Evolutionary conservation across 108 stramenopile species (phyloP).

Genomic region (Skeletonema grethae): DNA sequence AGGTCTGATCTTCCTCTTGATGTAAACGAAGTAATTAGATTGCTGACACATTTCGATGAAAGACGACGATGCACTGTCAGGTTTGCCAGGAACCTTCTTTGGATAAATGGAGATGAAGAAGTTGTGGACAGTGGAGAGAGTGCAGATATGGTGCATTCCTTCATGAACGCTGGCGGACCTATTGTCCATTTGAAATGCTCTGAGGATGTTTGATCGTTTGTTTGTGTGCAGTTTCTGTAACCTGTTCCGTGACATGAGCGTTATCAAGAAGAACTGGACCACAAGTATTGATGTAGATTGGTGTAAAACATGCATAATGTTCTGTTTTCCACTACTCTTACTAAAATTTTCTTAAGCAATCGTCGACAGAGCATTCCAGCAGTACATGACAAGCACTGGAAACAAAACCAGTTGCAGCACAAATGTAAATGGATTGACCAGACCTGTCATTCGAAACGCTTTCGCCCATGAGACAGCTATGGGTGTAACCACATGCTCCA

Average conservation of each 20-base stretch:
- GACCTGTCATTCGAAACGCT: constrained; percentile 21
- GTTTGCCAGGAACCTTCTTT: constrained; percentile 16
- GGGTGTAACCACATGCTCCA: constrained; percentile 40
- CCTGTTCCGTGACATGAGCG: too few species aligned
- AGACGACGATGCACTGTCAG: constrained; percentile 35
- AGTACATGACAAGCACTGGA: constrained; percentile 23
- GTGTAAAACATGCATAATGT: too few species aligned
- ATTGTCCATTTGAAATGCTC: constrained; percentile 25
- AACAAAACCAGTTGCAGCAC: constrained; percentile 39
- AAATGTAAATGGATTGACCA: constrained; percentile 47
- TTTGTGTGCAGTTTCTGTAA: too few species aligned
- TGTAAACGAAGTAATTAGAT: constrained; percentile 23
- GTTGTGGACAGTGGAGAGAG: background rate
- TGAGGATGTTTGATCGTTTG: background rate
- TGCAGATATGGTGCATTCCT: background rate
- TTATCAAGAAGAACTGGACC: background rate
- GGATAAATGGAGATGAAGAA: constrained; percentile 6
- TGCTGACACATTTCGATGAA: constrained; percentile 29
- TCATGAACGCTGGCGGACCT: constrained; percentile 29
- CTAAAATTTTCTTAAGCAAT: background rate
- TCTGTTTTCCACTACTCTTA: too few species aligned
- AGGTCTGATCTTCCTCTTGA: constrained; percentile 32
- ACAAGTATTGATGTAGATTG: background rate
- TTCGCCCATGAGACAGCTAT: constrained; percentile 33
- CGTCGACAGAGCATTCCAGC: background rate